Conservation (phyloP, 495 filamentous ascomycete species). For the Aspergillus hancockii region DNA sequence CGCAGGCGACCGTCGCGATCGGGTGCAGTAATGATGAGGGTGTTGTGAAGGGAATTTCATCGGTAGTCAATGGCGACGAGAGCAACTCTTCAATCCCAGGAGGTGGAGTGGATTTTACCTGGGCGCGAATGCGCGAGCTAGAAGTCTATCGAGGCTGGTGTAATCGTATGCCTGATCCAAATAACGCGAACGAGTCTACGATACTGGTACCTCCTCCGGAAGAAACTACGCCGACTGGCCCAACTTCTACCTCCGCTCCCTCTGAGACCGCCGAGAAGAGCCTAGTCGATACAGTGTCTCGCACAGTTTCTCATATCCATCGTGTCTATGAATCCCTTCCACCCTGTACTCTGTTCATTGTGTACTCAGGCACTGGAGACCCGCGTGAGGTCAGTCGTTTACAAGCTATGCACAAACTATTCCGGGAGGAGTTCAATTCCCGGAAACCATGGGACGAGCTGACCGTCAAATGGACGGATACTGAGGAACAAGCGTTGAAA, state of each 20-base stretch:
- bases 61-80: conserved; percentile 67
- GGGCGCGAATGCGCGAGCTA: conserved; percentile 83
- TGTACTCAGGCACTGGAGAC: conserved; percentile 88
- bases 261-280: conserved; percentile 10
- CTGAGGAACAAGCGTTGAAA: conserved; percentile 76
- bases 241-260: conserved; percentile 8
- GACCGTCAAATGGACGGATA: conserved; percentile 87
- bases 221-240: conserved; percentile 22
- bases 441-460: conserved; percentile 85
- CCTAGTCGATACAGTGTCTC: conserved; percentile 48
- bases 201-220: conserved; percentile 32
- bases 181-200: conserved; percentile 53
- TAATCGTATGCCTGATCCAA: conserved; percentile 54
- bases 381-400: conserved; percentile 75
- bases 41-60: conserved; percentile 68
- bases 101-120: conserved; percentile 83
- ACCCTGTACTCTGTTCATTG: conserved; percentile 79
- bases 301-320: conserved; percentile 59
- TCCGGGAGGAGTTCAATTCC: conserved; percentile 71
- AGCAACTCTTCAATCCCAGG: conserved; percentile 61
- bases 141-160: conserved; percentile 84
- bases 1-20: conserved; percentile 69
- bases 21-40: conserved; percentile 74
- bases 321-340: conserved; percentile 75
- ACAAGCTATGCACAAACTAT: conserved; percentile 69